Evolutionary conservation across 2,329 filamentous ascomycete species (phyloP).

Genomic region (Metarhizium humberi): DNA sequence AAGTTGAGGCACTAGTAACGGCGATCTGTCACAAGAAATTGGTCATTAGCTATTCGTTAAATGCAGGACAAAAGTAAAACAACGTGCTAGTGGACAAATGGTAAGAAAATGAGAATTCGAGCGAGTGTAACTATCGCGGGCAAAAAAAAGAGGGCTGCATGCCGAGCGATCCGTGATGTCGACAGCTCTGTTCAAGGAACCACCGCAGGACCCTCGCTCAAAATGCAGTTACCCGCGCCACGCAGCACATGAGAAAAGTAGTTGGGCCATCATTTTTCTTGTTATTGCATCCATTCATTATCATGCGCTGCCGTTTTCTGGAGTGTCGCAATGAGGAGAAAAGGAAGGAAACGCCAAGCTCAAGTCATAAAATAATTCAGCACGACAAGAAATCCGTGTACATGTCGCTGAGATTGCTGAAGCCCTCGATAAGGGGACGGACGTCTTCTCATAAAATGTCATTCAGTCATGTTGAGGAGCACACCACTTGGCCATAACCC

Average conservation of each 20-base stretch:
- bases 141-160: neutral
- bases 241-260: neutral
- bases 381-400: neutral
- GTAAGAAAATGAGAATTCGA: neutral
- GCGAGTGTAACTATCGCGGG: neutral
- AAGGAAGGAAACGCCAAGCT: neutral
- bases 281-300: neutral
- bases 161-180: neutral
- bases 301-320: neutral
- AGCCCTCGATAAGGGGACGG: neutral
- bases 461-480: neutral
- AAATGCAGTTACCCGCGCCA: neutral
- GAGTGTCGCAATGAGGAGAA: neutral
- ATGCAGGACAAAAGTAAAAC: neutral
- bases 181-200: neutral
- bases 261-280: neutral
- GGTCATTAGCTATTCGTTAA: slow-evolving; percentile 7
- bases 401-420: neutral
- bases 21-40: slow-evolving; percentile 11
- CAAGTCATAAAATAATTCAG: neutral
- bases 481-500: neutral
- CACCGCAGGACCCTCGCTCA: neutral
- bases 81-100: neutral
- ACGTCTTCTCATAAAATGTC: neutral
- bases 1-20: slow-evolving; percentile 8